Evolutionary conservation across 768 basidiomycete genomes (phyloP).

Genomic region (Calocybe cyanea): DNA sequence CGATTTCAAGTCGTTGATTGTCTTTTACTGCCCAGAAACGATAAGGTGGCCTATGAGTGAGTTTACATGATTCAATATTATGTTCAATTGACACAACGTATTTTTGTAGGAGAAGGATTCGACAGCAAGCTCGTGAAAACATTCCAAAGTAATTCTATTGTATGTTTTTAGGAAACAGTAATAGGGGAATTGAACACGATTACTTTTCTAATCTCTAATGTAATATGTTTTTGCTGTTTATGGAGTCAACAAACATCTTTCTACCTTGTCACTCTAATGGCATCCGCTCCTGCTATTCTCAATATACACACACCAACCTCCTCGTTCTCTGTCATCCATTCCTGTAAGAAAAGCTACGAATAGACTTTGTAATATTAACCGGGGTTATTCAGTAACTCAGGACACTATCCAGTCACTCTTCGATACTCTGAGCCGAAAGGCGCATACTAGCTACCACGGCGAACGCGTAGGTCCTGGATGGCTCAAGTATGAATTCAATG

Average conservation of each 20-base stretch:
- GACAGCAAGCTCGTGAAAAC: constrained; percentile 86
- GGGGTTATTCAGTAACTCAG: constrained; percentile 52
- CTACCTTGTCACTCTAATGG: constrained; percentile 16
- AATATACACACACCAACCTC: constrained; percentile 74
- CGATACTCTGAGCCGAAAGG: constrained; percentile 70
- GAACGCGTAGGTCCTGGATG: constrained; percentile 71
- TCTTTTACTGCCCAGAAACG: constrained; percentile 58
- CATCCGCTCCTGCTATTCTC: constrained; percentile 40
- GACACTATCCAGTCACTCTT: constrained; percentile 62
- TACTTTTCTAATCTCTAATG: too few species aligned
- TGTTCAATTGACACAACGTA: not conserved
- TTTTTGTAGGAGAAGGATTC: constrained; percentile 65
- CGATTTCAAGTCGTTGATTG: constrained; percentile 7
- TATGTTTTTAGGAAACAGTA: too few species aligned
- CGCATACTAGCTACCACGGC: constrained; percentile 51
- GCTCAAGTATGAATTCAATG: constrained; percentile 84
- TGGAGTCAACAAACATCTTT: too few species aligned
- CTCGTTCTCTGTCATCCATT: constrained; percentile 75
- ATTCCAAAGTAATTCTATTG: constrained; percentile 72
- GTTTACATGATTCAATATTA: constrained; percentile 15
- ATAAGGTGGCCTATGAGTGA: constrained; percentile 90
- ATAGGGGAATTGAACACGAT: too few species aligned
- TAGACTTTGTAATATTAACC: constrained; percentile 3
- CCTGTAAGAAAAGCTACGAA: constrained; percentile 45
- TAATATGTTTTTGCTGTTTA: too few species aligned